These are phyloP conservation scores for Datisca glomerata DNA, from an alignment of 306 rosid genomes.

Conservation along the genomic window DNA sequence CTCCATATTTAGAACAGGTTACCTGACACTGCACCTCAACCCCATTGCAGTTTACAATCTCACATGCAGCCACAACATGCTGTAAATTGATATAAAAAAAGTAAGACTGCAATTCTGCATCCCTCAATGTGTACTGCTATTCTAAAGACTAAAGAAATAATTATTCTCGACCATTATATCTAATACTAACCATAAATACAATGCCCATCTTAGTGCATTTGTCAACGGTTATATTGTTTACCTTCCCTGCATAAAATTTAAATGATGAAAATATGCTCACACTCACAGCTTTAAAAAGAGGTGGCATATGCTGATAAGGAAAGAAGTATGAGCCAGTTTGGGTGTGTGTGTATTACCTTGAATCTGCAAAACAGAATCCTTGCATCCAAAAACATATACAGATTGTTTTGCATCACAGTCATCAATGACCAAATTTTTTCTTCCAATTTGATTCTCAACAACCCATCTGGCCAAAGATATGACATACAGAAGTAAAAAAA, in stretches of 20 bases:
- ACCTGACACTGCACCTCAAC: slow-evolving; percentile 99
- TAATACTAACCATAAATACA: slow-evolving; percentile 67
- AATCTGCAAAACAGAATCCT: slow-evolving; percentile 86
- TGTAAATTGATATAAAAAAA: slow-evolving; percentile 19
- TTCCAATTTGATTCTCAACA: slow-evolving; percentile 94
- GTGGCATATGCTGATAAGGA: background rate
- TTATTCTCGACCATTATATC: slow-evolving; percentile 8
- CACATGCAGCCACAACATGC: slow-evolving; percentile 99
- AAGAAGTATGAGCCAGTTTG: background rate
- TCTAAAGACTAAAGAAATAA: background rate
- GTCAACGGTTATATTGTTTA: slow-evolving; percentile 91
- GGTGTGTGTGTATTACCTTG: slow-evolving; percentile 42
- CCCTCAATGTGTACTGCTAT: background rate
- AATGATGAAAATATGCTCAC: slow-evolving; percentile 9
- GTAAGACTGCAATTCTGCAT: slow-evolving; percentile 9
- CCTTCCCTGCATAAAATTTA: slow-evolving; percentile 70
- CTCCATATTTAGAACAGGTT: slow-evolving; percentile 12
- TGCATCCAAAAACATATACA: slow-evolving; percentile 91
- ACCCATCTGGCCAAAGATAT: slow-evolving; percentile 55
- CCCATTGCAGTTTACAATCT: slow-evolving; percentile 82
- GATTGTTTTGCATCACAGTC: slow-evolving; percentile 95
- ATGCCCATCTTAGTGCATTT: slow-evolving; percentile 89
- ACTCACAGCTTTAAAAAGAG: slow-evolving; percentile 9
- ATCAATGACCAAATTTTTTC: slow-evolving; percentile 64
- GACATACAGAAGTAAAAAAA: slow-evolving; percentile 7